Evolutionary conservation across 2,329 filamentous ascomycete species (phyloP).

Genomic region (Camptophora hylomeconis): DNA sequence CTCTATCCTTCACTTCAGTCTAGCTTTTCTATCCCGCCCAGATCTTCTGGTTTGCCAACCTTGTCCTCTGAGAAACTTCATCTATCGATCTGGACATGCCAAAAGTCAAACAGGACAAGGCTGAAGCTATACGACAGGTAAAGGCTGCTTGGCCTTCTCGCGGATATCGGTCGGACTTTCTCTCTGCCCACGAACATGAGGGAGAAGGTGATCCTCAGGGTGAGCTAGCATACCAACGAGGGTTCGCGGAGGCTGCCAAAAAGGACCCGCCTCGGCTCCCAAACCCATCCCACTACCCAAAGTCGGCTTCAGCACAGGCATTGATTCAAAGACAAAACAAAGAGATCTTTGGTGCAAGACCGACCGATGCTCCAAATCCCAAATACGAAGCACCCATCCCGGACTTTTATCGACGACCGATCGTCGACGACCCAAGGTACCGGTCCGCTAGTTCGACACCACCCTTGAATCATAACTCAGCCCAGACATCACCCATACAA

Average conservation of each 20-base stretch:
- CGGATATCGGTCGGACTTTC: constrained; percentile 11
- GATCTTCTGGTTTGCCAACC: too few species aligned
- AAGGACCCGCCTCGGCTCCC: constrained; percentile 8
- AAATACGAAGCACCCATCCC: constrained; percentile 1
- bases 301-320: constrained; percentile 12
- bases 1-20: too few species aligned
- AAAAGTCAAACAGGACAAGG: constrained; percentile 1
- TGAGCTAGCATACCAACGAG: constrained; percentile 15
- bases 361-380: neutral
- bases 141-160: constrained; percentile 6
- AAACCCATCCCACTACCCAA: constrained; percentile 12
- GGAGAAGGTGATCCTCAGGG: constrained; percentile 12
- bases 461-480: too few species aligned
- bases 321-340: constrained; percentile 9
- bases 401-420: neutral
- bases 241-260: constrained; percentile 8
- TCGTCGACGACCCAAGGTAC: neutral
- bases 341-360: too few species aligned
- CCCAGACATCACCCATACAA: too few species aligned
- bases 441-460: too few species aligned
- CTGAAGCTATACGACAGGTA: constrained; percentile 2
- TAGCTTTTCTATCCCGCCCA: too few species aligned
- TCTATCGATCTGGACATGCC: too few species aligned
- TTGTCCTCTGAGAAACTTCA: too few species aligned
- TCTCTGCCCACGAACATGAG: constrained; percentile 5